Evolutionary conservation across 2,329 filamentous ascomycete species (phyloP), one percentile per base, ranked within the genome.

Genomic region (Beauveria rudraprayagi): DNA sequence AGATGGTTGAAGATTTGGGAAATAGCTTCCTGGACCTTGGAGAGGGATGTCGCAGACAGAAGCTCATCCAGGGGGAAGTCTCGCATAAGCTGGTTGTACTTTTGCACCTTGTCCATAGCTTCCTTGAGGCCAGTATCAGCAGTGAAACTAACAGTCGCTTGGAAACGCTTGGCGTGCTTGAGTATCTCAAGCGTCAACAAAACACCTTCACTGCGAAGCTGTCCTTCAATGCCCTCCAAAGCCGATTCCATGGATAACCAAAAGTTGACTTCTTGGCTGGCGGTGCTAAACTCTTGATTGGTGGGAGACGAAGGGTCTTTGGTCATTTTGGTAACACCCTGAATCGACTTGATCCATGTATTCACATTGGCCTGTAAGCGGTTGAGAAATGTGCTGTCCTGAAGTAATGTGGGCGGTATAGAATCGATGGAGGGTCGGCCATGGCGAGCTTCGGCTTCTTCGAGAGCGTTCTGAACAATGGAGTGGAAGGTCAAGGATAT

Each of bases 81-180:
- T 65, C 94, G 89, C 91, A 99, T 97, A 26, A 99, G 83, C 76
- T 96, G 91, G 72, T 99, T 99, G 80, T 97, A 99, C 75, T 97
- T 97, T 74, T 96, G 91, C 52, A 99, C 95, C 72, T 90, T 89
- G 64, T 99, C 94, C 73, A 92, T 94, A 26, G 92, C 92, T 75
- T 99, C 94, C 74, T 96, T 96, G 72, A 99, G 76, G 3, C 94
- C 93, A 41, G 94, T 99, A 74, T 99, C 95, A 2, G 94, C 91
- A 41, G 89, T 89, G 72, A 99, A 97, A 77, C 93, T 97, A 69
- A 97, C 90, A 2, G 93, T 97, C 11, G 94, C 93, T 76, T 97
- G 92, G 76, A 97, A 97, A 70, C 95, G 90, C 78, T 99, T 99
- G 55, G 93, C 95, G 72, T 97, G 90, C 74, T 95, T 93, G 64